Conservation (phyloP, 2,329 filamentous ascomycete species). For the Hortaea werneckii region DNA sequence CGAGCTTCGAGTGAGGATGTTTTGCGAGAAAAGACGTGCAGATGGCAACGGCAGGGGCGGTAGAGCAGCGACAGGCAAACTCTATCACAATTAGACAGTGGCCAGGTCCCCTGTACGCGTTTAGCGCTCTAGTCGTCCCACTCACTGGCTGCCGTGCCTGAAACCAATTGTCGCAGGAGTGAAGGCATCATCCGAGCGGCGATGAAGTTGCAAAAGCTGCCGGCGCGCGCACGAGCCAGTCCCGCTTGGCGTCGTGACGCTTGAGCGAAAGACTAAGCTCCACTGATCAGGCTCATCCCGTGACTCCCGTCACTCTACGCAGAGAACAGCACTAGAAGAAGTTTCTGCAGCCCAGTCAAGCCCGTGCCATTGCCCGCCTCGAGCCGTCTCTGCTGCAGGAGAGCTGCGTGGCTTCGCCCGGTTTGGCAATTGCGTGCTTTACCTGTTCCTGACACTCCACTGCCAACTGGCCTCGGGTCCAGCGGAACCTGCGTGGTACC, state of each 20-base stretch:
- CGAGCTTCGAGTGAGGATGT: constrained; percentile 1
- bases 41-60: not conserved
- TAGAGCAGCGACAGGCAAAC: not conserved
- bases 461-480: too few species aligned
- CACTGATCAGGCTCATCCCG: not conserved
- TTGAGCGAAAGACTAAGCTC: not conserved
- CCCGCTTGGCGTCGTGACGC: not conserved
- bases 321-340: not conserved
- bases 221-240: not conserved
- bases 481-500: too few species aligned
- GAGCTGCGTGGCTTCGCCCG: too few species aligned
- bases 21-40: constrained; percentile 1
- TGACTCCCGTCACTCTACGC: not conserved
- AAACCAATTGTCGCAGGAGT: not conserved
- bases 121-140: too few species aligned
- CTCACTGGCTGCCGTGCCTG: not conserved
- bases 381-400: too few species aligned
- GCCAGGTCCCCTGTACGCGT: too few species aligned
- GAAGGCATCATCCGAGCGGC: not conserved
- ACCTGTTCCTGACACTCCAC: too few species aligned
- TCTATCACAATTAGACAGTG: not conserved
- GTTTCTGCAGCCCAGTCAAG: too few species aligned
- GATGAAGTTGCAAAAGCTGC: not conserved
- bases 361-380: too few species aligned
- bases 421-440: too few species aligned